Evolutionary conservation across 352 stramenopile genomes (phyloP).

Genomic region (Pythium rhizo-oryzae): DNA sequence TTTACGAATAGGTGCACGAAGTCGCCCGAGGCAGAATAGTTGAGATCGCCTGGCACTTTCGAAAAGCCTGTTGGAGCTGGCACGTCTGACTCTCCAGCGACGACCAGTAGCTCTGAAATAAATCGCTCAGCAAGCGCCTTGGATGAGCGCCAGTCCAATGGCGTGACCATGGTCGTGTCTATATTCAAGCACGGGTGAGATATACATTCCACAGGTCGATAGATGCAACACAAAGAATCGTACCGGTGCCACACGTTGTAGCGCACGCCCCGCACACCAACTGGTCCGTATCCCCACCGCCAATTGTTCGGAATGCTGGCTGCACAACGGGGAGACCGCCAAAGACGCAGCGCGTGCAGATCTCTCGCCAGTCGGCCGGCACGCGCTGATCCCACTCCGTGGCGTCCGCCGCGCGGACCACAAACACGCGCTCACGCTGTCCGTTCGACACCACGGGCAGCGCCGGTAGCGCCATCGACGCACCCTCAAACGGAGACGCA

Average conservation of each 20-base stretch:
- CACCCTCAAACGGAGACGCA: conserved; percentile 17
- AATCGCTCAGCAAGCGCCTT: conserved; percentile 40
- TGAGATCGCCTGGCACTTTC: conserved; percentile 65
- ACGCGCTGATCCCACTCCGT: conserved; percentile 1
- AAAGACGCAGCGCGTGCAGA: conserved; percentile 67
- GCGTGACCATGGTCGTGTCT: conserved; percentile 48
- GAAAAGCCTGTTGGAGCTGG: conserved; percentile 51
- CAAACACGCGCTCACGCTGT: conserved; percentile 20
- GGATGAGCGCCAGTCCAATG: conserved; percentile 47
- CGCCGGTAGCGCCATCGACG: conserved; percentile 28
- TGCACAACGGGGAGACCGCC: conserved; percentile 53
- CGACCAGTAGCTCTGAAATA: conserved; percentile 62
- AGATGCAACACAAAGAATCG: too few relatives aligned
- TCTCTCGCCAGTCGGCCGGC: conserved; percentile 52
- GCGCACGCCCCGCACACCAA: conserved; percentile 72
- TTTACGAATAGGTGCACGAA: conserved; percentile 79
- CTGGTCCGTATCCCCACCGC: conserved; percentile 1
- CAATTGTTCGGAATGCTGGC: conserved; percentile 42
- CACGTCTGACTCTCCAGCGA: conserved; percentile 62
- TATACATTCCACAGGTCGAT: too few relatives aligned
- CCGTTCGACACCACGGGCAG: conserved; percentile 48
- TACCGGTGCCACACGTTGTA: conserved; percentile 67
- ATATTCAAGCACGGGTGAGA: not conserved
- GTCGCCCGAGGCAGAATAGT: conserved; percentile 60
- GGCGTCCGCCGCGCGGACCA: not conserved